phyloP scores from a whole-genome alignment of 805 yeast genomes.

The Hanseniaspora clermontiae region DNA sequence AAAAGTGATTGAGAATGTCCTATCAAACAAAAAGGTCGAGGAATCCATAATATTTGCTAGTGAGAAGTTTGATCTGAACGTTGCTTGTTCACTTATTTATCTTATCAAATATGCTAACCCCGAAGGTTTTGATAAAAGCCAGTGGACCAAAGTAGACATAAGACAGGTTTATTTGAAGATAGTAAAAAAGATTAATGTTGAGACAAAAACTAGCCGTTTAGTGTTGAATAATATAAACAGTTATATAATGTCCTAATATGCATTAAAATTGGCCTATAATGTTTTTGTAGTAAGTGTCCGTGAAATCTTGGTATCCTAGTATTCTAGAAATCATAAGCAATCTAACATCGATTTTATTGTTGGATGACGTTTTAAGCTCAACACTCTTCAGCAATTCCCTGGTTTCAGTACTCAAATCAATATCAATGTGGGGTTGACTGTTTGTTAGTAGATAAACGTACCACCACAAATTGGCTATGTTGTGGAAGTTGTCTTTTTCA shows the following conservation, averaged over 20 bases:
- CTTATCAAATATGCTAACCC: not conserved
- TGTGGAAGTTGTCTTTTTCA: slow-evolving; percentile 10
- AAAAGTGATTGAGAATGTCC: not conserved
- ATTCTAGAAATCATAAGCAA: slow-evolving; percentile 5
- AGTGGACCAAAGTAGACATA: not conserved
- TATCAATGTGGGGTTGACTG: too few species aligned
- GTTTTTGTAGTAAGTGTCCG: not conserved
- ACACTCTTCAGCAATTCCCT: not conserved
- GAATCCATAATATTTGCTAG: not conserved
- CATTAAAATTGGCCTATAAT: not conserved
- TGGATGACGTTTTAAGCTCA: not conserved
- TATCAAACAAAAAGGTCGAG: not conserved
- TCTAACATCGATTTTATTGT: not conserved
- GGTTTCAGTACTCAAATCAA: not conserved
- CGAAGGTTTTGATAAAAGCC: not conserved
- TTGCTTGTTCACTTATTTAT: not conserved
- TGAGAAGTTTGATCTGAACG: slow-evolving; percentile 7
- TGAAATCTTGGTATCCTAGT: not conserved
- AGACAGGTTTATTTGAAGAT: slow-evolving; percentile 1
- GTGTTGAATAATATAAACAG: slow-evolving; percentile 2
- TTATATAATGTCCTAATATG: not conserved
- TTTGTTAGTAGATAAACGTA: slow-evolving; percentile 6
- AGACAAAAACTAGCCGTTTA: slow-evolving; percentile 4
- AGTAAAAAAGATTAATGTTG: not conserved
- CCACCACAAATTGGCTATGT: slow-evolving; percentile 9